Percentiles rank a stretch among this genome's conserved stretches.
phyloP scores from a whole-genome alignment of 441 rosid genomes.

The Biscutella laevigata region DNA sequence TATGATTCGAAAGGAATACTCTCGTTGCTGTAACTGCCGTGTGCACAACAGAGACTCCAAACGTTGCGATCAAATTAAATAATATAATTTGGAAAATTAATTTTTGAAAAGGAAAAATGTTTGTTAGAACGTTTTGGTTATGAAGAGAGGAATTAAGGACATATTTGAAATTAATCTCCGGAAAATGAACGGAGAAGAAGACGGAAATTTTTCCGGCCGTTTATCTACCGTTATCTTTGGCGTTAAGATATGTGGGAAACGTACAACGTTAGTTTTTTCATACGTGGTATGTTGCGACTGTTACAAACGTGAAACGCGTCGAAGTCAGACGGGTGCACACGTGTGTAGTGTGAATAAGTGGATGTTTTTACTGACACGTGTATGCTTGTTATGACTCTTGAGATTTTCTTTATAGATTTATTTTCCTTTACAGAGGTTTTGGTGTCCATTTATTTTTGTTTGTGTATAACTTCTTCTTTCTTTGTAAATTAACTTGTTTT shows the following conservation, averaged over 20 bases:
- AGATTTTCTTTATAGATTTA: background rate
- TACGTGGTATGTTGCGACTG: slow-evolving; percentile 29
- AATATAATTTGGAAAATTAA: too few relatives aligned
- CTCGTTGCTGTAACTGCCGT: slow-evolving; percentile 23
- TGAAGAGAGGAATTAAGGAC: background rate
- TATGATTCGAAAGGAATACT: slow-evolving; percentile 12
- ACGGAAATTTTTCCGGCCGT: background rate
- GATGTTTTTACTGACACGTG: slow-evolving; percentile 16
- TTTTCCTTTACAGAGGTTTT: background rate
- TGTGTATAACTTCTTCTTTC: too few relatives aligned
- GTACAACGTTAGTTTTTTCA: slow-evolving; percentile 20
- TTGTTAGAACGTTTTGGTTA: background rate
- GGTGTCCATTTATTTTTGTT: background rate
- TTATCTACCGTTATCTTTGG: slow-evolving; percentile 5
- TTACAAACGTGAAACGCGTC: slow-evolving; percentile 23
- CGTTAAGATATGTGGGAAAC: slow-evolving; percentile 19
- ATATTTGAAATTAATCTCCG: background rate
- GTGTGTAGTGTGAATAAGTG: background rate
- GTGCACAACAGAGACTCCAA: slow-evolving; percentile 18
- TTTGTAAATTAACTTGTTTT: too few relatives aligned
- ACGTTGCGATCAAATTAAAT: too few relatives aligned
- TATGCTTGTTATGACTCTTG: background rate
- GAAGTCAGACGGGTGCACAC: background rate
- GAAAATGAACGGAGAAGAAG: background rate
- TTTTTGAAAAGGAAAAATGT: too few relatives aligned